phyloP scores from a whole-genome alignment of 2,329 filamentous ascomycete species.

The Microcera coccophila region DNA sequence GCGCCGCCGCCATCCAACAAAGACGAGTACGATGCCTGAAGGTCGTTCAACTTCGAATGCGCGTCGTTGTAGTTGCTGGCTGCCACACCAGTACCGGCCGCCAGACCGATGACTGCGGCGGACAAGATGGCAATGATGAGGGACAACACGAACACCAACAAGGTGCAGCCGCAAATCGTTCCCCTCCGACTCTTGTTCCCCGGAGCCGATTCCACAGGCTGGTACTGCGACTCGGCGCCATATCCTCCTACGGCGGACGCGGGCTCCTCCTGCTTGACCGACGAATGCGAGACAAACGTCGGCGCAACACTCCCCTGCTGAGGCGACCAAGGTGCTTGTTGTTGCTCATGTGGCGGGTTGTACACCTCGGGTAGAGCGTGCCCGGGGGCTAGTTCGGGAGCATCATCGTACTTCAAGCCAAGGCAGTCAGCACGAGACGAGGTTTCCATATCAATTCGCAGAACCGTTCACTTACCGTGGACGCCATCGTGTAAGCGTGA shows the following conservation, averaged over 20 bases:
- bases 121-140: conserved; percentile 38
- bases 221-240: neutral
- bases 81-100: conserved; percentile 42
- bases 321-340: neutral
- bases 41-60: conserved; percentile 26
- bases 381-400: neutral
- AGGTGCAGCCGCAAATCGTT: conserved; percentile 24
- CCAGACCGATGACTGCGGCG: conserved; percentile 41
- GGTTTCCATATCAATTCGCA: neutral
- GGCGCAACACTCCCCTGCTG: neutral
- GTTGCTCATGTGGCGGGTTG: neutral
- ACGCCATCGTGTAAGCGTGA: neutral
- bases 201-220: neutral
- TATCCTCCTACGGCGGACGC: neutral
- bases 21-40: conserved; percentile 7
- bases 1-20: neutral
- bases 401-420: neutral
- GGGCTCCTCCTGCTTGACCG: neutral
- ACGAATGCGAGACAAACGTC: neutral
- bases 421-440: neutral
- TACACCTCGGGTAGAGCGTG: neutral
- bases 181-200: neutral
- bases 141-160: conserved; percentile 40
- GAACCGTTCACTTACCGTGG: neutral
- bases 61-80: conserved; percentile 38